A percentile compares a stretch with the other conserved stretches of the same genome.
These are phyloP conservation scores for Porphyra umbilicalis DNA, from an alignment of 31 red algal genomes.

Conservation along the genomic window DNA sequence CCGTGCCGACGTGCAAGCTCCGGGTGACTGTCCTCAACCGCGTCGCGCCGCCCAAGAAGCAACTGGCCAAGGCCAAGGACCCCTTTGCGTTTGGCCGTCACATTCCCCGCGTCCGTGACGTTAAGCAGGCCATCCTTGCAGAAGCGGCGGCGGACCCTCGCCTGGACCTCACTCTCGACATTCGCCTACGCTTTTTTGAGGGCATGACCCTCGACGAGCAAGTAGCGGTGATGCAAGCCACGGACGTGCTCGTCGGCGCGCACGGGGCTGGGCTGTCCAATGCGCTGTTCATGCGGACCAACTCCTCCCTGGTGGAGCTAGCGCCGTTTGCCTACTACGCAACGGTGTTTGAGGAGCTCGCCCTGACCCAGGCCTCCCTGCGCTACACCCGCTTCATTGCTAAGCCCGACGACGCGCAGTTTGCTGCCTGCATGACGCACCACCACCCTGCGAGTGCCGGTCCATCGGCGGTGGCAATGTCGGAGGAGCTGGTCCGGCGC, in stretches of 20 bases:
- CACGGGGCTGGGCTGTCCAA: conserved; percentile 7
- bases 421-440: background rate
- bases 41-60: background rate
- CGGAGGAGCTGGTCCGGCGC: background rate
- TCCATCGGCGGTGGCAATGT: background rate
- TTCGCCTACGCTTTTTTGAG: background rate
- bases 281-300: background rate
- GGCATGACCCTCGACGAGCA: conserved; percentile 3
- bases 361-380: background rate
- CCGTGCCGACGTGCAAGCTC: background rate
- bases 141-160: background rate
- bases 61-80: background rate
- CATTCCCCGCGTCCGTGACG: background rate
- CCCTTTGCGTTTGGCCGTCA: background rate
- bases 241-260: conserved; percentile 1
- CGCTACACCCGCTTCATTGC: background rate
- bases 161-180: background rate
- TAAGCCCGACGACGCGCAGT: background rate
- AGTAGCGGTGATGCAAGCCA: background rate
- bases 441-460: background rate
- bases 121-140: background rate
- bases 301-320: conserved; percentile 1
- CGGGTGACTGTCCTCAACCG: background rate
- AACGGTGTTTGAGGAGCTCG: background rate
- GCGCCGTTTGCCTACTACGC: background rate